Conservation (phyloP, 768 basidiomycete genomes). For the Saitozyma sp. region DNA sequence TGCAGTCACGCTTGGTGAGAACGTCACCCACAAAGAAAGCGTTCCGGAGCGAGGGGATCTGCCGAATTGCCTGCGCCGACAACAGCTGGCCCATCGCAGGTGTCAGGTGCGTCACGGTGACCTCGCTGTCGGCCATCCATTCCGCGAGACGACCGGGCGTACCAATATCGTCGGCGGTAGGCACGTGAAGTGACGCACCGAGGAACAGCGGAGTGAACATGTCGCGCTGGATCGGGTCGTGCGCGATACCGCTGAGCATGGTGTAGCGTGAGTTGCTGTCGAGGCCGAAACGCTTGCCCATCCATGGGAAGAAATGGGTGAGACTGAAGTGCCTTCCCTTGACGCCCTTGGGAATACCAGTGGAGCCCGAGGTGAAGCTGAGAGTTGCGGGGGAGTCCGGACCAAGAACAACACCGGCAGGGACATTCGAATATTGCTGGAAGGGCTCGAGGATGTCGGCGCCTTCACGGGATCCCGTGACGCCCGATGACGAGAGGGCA, state of each 20-base stretch:
- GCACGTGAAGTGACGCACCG: conserved; percentile 91
- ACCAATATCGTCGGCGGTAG: conserved; percentile 94
- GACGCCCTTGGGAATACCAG: conserved; percentile 98
- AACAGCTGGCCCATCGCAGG: conserved; percentile 99
- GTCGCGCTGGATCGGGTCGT: conserved; percentile 97
- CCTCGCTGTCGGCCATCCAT: conserved; percentile 91
- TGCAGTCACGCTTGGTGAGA: conserved; percentile 95
- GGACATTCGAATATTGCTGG: conserved; percentile 62
- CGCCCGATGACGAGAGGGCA: conserved; percentile 66
- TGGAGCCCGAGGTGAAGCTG: conserved; percentile 95
- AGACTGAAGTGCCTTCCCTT: conserved; percentile 89
- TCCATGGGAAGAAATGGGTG: conserved; percentile 99
- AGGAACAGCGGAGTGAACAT: conserved; percentile 99
- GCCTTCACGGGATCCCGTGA: conserved; percentile 60
- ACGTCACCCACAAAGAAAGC: conserved; percentile 99
- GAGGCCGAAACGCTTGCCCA: conserved; percentile 83
- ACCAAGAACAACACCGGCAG: conserved; percentile 82
- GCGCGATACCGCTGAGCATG: conserved; percentile 98
- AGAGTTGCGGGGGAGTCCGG: conserved; percentile 93
- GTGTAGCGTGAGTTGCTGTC: conserved; percentile 79
- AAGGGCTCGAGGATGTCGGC: conserved; percentile 66
- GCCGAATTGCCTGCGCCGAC: conserved; percentile 76
- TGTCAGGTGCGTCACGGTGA: conserved; percentile 95
- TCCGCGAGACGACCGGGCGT: conserved; percentile 94
- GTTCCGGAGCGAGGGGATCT: conserved; percentile 79